Conservation (phyloP, 345 rosid species). For the Punica granatum region DNA sequence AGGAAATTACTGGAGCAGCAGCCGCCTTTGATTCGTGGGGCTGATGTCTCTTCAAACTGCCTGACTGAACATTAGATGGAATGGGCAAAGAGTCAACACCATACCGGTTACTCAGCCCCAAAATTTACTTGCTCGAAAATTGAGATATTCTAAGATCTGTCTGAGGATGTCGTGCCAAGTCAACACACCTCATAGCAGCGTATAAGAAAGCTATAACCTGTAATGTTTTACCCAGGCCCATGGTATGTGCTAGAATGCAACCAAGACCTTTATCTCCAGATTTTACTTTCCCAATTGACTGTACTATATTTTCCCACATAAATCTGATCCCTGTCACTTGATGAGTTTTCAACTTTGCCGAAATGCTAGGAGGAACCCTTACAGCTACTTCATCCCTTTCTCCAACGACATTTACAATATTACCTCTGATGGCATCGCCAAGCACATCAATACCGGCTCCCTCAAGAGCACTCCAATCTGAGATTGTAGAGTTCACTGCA, state of each 20-base stretch:
- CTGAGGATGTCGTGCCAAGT: conserved; percentile 53
- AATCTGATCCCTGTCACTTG: conserved; percentile 96
- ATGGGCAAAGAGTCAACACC: conserved; percentile 20
- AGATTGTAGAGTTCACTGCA: conserved; percentile 33
- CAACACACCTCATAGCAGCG: conserved; percentile 86
- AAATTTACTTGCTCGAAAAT: conserved; percentile 31
- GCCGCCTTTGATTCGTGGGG: conserved; percentile 20
- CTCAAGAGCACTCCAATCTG: conserved; percentile 37
- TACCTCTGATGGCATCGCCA: conserved; percentile 78
- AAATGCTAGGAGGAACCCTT: conserved; percentile 79
- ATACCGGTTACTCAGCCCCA: conserved; percentile 19
- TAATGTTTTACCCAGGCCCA: conserved; percentile 99
- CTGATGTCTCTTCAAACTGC: conserved; percentile 15
- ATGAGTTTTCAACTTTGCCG: conserved; percentile 81
- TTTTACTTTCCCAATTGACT: conserved; percentile 71
- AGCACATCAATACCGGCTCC: conserved; percentile 66
- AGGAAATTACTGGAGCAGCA: conserved; percentile 20
- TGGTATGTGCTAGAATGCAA: conserved; percentile 96
- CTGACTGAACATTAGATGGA: neutral
- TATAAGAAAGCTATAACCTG: conserved; percentile 99
- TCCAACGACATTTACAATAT: conserved; percentile 93
- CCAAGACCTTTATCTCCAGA: conserved; percentile 97
- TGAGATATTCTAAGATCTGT: conserved; percentile 43
- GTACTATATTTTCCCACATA: conserved; percentile 97
- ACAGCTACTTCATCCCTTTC: conserved; percentile 94